Conservation (phyloP, 805 yeast species). For the Zygoascus biomembranicola region DNA sequence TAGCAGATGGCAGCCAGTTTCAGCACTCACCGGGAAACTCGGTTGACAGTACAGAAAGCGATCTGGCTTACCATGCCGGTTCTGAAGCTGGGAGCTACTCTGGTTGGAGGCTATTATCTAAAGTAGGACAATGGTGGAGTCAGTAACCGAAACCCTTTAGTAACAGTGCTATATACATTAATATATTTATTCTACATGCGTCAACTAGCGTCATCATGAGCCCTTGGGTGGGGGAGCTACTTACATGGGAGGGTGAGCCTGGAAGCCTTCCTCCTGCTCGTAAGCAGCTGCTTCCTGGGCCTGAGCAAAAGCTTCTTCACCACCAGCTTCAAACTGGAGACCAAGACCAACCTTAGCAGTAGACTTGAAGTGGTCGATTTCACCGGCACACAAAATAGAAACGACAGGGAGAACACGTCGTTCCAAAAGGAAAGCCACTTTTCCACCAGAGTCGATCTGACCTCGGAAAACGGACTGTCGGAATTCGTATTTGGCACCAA, state of each 20-base stretch:
- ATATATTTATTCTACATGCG: neutral
- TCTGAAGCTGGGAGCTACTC: constrained; percentile 17
- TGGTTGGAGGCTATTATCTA: constrained; percentile 15
- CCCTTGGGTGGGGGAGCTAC: neutral
- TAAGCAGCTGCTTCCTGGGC: constrained; percentile 22
- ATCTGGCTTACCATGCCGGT: constrained; percentile 13
- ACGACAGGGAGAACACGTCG: constrained; percentile 89
- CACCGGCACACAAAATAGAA: constrained; percentile 81
- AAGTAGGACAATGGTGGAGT: constrained; percentile 12
- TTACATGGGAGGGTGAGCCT: constrained; percentile 25
- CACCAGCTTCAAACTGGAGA: constrained; percentile 91
- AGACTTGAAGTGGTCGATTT: constrained; percentile 77
- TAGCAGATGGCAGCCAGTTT: neutral
- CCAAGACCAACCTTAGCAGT: constrained; percentile 86
- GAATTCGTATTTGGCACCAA: constrained; percentile 97
- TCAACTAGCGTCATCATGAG: neutral
- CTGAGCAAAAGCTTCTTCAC: constrained; percentile 73
- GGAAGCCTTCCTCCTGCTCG: constrained; percentile 9
- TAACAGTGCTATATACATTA: neutral
- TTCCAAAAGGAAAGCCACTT: constrained; percentile 84
- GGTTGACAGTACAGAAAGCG: neutral
- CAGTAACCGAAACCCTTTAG: constrained; percentile 1
- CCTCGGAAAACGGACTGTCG: constrained; percentile 95
- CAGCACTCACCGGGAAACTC: neutral
- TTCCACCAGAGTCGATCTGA: constrained; percentile 84